A percentile compares a stretch with the other conserved stretches of the same genome.
Conservation (phyloP, 2,329 filamentous ascomycete genomes). For the Cryphonectria japonica region DNA sequence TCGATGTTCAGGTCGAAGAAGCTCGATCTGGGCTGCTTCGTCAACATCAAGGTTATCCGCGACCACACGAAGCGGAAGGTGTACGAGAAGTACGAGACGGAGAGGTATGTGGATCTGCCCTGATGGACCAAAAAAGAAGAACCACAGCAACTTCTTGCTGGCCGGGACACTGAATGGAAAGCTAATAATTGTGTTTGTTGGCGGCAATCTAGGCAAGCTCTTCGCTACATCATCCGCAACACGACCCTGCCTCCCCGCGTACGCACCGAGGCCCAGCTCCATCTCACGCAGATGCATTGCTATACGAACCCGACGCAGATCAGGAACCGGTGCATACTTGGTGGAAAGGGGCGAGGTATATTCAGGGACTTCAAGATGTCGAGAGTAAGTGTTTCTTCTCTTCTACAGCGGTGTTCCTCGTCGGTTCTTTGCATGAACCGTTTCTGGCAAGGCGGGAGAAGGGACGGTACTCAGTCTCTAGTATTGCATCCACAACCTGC, state of each 20-base stretch:
- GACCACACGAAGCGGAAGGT: slow-evolving; percentile 97
- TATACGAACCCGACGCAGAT: slow-evolving; percentile 95
- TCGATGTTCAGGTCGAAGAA: slow-evolving; percentile 88
- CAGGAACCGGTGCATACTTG: slow-evolving; percentile 88
- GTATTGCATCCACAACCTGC: neutral
- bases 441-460: neutral
- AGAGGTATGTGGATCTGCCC: slow-evolving; percentile 63
- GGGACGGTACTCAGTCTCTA: neutral
- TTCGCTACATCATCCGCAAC: slow-evolving; percentile 92
- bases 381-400: slow-evolving; percentile 65
- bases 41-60: slow-evolving; percentile 85
- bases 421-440: neutral
- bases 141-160: neutral
- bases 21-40: slow-evolving; percentile 84
- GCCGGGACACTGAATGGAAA: no score
- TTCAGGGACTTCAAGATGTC: slow-evolving; percentile 90
- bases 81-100: slow-evolving; percentile 82
- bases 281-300: slow-evolving; percentile 92
- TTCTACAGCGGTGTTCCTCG: neutral
- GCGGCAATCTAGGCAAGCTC: slow-evolving; percentile 72
- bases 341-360: slow-evolving; percentile 89
- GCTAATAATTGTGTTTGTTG: neutral
- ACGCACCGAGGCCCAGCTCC: slow-evolving; percentile 88
- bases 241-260: slow-evolving; percentile 80
- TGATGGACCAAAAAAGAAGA: neutral